A percentile compares a stretch with the other conserved stretches of the same genome.
These are phyloP conservation scores for Marasmius oreades DNA, from an alignment of 1,284 basidiomycete genomes.

Conservation along the genomic window DNA sequence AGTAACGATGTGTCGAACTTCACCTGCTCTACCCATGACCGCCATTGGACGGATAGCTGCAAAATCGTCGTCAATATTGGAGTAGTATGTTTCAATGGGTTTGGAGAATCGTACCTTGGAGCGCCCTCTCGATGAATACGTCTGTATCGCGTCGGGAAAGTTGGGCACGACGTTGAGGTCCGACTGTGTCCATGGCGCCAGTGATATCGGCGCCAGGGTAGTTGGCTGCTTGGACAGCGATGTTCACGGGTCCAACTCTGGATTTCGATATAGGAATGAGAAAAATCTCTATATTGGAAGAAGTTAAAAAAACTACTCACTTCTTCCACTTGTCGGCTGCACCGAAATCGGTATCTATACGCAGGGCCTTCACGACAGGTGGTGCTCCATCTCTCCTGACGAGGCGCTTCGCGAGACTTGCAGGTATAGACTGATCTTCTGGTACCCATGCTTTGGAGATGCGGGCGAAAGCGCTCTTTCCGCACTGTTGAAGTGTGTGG, in stretches of 20 bases:
- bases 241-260: constrained; percentile 29
- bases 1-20: not conserved
- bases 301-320: constrained; percentile 6
- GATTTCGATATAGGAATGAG: not conserved
- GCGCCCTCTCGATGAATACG: not conserved
- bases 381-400: constrained; percentile 23
- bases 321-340: constrained; percentile 29
- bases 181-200: constrained; percentile 24
- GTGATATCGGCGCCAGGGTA: constrained; percentile 20
- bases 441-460: constrained; percentile 30
- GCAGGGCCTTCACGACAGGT: constrained; percentile 38
- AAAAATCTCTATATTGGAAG: not conserved
- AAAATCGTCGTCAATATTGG: not conserved
- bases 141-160: not conserved
- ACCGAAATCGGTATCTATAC: constrained; percentile 40
- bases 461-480: constrained; percentile 36
- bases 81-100: not conserved
- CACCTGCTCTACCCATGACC: no score
- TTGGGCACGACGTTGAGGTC: constrained; percentile 17
- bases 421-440: constrained; percentile 30
- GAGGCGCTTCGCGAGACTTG: constrained; percentile 20
- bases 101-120: not conserved
- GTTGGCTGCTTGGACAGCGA: constrained; percentile 26
- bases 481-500: constrained; percentile 31
- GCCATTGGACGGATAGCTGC: constrained; percentile 10